Evolutionary conservation across 148 eudicot species (phyloP).

Genomic region (Oxyria digyna): DNA sequence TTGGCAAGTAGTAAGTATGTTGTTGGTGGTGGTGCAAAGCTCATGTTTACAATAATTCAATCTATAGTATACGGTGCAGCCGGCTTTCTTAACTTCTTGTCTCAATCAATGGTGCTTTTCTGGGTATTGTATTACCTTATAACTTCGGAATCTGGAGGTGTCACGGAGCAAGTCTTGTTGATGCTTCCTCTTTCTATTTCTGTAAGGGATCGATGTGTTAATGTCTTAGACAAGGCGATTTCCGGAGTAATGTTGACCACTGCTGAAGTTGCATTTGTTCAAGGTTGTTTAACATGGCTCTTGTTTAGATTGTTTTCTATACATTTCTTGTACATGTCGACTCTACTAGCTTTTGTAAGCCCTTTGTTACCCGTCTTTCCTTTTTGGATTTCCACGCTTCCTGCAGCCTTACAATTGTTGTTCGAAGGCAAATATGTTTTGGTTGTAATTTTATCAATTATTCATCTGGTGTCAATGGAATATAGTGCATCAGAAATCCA

Average conservation of each 20-base stretch:
- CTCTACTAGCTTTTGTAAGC: slow-evolving; percentile 63
- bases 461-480: slow-evolving; percentile 67
- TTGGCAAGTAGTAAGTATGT: slow-evolving; percentile 56
- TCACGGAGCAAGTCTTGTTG: slow-evolving; percentile 65
- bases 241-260: slow-evolving; percentile 82
- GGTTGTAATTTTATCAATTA: slow-evolving; percentile 39
- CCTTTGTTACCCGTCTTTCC: slow-evolving; percentile 80
- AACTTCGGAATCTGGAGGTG: slow-evolving; percentile 91
- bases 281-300: slow-evolving; percentile 94
- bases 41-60: slow-evolving; percentile 40
- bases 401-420: slow-evolving; percentile 61
- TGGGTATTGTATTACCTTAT: slow-evolving; percentile 92
- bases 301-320: slow-evolving; percentile 68
- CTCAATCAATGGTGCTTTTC: slow-evolving; percentile 74
- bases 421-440: slow-evolving; percentile 63
- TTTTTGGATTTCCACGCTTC: slow-evolving; percentile 59
- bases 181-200: slow-evolving; percentile 61
- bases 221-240: slow-evolving; percentile 73
- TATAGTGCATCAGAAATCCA: slow-evolving; percentile 59
- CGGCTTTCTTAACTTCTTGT: slow-evolving; percentile 60
- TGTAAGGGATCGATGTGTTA: slow-evolving; percentile 60
- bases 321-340: slow-evolving; percentile 82
- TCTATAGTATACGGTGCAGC: slow-evolving; percentile 86
- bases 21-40: slow-evolving; percentile 65
- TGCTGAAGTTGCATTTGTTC: slow-evolving; percentile 66